These are phyloP conservation scores for Phytophthora cactorum DNA, from an alignment of 352 stramenopile genomes.

Conservation along the genomic window DNA sequence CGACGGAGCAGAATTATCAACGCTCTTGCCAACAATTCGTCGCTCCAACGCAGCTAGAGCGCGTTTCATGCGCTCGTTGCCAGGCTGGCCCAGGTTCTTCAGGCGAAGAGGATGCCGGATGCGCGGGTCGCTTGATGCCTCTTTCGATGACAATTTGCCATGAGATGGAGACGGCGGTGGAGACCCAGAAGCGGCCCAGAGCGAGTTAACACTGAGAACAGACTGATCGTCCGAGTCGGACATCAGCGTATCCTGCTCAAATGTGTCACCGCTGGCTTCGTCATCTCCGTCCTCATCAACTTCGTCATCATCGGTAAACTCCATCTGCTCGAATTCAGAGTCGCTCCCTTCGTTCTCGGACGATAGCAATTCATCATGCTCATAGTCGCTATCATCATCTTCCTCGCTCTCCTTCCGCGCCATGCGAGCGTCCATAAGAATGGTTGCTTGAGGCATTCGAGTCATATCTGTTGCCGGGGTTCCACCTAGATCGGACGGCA, in stretches of 20 bases:
- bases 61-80: constrained; percentile 56
- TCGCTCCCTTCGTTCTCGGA: constrained; percentile 77
- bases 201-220: constrained; percentile 28
- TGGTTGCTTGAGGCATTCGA: constrained; percentile 16
- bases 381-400: constrained; percentile 85
- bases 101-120: constrained; percentile 60
- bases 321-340: constrained; percentile 80
- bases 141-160: not conserved
- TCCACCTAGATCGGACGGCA: constrained; percentile 21
- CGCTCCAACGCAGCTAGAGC: constrained; percentile 71
- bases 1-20: constrained; percentile 3
- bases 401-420: constrained; percentile 40
- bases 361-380: constrained; percentile 81
- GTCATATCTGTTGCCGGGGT: constrained; percentile 1
- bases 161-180: constrained; percentile 16
- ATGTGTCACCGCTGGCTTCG: constrained; percentile 17
- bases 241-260: constrained; percentile 26
- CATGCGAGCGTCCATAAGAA: constrained; percentile 15
- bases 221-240: constrained; percentile 38
- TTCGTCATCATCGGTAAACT: constrained; percentile 73
- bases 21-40: constrained; percentile 62
- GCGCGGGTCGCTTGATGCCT: constrained; percentile 2
- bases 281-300: constrained; percentile 40
- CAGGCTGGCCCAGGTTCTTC: constrained; percentile 52
- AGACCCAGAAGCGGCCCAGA: constrained; percentile 15